phyloP scores from a whole-genome alignment of 75 land plant species.

The Ceratopteris richardii region DNA sequence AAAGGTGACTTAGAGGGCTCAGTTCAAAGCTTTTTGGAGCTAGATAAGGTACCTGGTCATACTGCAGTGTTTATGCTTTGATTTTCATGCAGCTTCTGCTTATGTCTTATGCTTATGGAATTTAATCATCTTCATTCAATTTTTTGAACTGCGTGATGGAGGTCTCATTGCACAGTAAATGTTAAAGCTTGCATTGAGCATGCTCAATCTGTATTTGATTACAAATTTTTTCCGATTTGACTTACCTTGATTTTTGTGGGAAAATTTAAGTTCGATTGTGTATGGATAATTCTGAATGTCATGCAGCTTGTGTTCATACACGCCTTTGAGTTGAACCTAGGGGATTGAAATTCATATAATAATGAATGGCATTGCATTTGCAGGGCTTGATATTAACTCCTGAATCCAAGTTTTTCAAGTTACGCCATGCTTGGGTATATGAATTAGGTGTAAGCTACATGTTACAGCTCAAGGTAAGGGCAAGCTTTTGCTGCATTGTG shows the following conservation, averaged over 20 bases:
- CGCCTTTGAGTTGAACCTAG: no score
- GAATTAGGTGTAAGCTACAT: conserved; percentile 38
- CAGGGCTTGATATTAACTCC: conserved; percentile 25
- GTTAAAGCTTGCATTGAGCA: no score
- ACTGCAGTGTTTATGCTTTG: not conserved
- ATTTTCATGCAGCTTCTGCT: not conserved
- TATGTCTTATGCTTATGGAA: not conserved
- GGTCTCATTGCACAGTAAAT: no score
- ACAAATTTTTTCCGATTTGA: no score
- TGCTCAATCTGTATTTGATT: no score
- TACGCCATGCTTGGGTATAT: conserved; percentile 40
- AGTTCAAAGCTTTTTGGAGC: conserved; percentile 21
- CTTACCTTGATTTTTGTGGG: no score
- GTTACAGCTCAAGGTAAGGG: conserved; percentile 26
- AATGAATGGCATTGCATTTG: not conserved
- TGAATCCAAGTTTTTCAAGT: conserved; percentile 32
- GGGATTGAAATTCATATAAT: no score
- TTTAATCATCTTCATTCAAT: not conserved
- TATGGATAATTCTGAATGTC: no score
- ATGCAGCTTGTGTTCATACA: no score
- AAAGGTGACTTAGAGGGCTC: conserved; percentile 32
- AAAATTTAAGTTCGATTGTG: no score
- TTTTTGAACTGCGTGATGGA: no score
- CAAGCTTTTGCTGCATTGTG: no score
- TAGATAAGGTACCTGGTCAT: conserved; percentile 23